Evolutionary conservation across 1,284 basidiomycete genomes (phyloP), one percentile per base, ranked within the genome.

Genomic region (Inonotus obliquus): DNA sequence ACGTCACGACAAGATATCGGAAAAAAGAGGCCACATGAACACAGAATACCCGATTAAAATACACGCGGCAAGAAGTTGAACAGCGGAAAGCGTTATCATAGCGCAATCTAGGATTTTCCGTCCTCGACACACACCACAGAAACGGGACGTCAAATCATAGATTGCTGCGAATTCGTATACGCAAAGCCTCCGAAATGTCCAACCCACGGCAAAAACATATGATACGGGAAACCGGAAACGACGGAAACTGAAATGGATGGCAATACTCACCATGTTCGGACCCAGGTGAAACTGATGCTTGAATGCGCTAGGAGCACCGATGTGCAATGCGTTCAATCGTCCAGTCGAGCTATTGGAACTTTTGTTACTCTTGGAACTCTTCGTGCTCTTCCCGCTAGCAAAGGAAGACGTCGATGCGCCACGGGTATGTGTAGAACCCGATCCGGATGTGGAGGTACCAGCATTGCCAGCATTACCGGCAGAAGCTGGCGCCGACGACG

Each of bases 251-350:
- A 27, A 27, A 49, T 13, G 13, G 54, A 32, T 32, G 32, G 9
- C 4, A 21, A 32, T 44, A 57, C 60, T 47, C 60, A 61, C 60
- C 37, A 19, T 51, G 13, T 51, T 51, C 35, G 45, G 21, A 3
- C 62, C 62, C 32, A 63, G 23, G 56, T 63, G 62, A 32, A 63
- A 63, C 37, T 63, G 44, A 44, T 63, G 62, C 48, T 58, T 63
- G 58, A 63, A 63, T 35, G 53, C 62, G n/a, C 52, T 60, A 39
- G 62, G 62, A 17, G 62, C 19, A 29, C 57, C 52, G 47, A 63
- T 60, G 39, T 48, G n/a, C 17, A 57, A 21, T 3, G 38, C 32
- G 29, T 52, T 47, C n/a, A 49, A 27, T 32, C 47, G 13, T 38
- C 19, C 47, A 19, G 23, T 11, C n/a, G 23, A 11, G 23, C 23